Evolutionary conservation across 192 early-diverging fungal species (phyloP), one percentile per base, ranked within the genome.

Genomic region (Linnemannia hyalina): DNA sequence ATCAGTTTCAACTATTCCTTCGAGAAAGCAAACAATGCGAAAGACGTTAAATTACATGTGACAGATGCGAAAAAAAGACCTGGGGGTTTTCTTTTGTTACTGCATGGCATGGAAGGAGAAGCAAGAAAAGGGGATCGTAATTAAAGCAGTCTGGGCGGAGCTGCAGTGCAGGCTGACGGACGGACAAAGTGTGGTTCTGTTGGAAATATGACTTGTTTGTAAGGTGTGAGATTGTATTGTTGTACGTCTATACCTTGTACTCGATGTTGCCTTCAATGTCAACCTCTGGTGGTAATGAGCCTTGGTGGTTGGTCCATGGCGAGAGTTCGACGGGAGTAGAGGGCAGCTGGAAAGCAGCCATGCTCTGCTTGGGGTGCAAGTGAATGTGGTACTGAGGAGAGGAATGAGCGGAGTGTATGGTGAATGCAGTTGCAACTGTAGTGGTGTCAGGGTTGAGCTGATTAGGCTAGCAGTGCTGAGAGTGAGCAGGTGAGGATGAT

Each of bases 221-320:
- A 46, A 55, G 44, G 15, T 9, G 47, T 55, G 11, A 49, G 22
- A 35, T 46, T 46, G 29, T 52, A 22, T 29, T 5, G 52, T 26
- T 10, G n/a, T 10, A 38, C 36, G 23, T 49, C 29, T 60, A 29
- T 87, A 93, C 94, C 91, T 96, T 98, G 91, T 97, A 97, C 83
- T 97, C 95, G 46, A 98, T 93, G 81, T 97, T 97, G 36, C 97
- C 97, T 38, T 96, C 92, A 42, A 87, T 79, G 80, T 98, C 97
- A 35, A 95, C 82, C 82, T 98, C 96, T 71, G 95, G 95, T 6
- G 96, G 95, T 60, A 97, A 85, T 54, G 78, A 84, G 6, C 82
- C 87, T 54, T 81, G 84, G 49, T 86, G 84, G 68, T 86, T 86
- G 52, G 70, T 68, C 84, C 84, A 86, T 55, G 84, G 84, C 29